Conservation (phyloP, 495 filamentous ascomycete genomes). For the Penicillium soppii region DNA sequence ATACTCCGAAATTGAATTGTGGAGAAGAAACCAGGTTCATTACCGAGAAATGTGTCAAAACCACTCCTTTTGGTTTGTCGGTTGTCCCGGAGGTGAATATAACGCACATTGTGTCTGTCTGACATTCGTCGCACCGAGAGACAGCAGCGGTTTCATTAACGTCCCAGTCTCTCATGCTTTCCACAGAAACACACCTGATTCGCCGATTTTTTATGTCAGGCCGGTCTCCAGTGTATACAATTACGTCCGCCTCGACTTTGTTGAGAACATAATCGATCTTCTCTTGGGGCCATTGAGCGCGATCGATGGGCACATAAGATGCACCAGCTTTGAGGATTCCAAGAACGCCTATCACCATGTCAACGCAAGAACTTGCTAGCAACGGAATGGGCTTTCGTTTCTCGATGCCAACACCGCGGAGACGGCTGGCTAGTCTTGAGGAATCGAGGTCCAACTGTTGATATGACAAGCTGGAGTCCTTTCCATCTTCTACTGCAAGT, state of each 20-base stretch:
- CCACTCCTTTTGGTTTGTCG: constrained; percentile 2
- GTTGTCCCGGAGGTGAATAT: constrained; percentile 6
- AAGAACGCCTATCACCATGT: constrained; percentile 16
- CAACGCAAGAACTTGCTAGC: constrained; percentile 3
- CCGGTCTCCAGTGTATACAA: constrained; percentile 2
- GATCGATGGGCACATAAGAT: constrained; percentile 27
- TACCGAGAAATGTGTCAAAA: neutral
- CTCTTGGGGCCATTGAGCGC: constrained; percentile 22
- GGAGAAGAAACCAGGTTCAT: neutral
- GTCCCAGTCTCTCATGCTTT: neutral
- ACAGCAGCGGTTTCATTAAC: neutral
- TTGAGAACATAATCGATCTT: constrained; percentile 13
- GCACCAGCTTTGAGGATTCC: constrained; percentile 21
- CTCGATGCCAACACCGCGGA: neutral
- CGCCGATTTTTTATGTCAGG: neutral
- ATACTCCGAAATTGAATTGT: neutral
- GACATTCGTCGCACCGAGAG: neutral
- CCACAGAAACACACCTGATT: neutral
- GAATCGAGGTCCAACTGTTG: neutral
- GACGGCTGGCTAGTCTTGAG: neutral
- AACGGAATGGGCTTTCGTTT: neutral
- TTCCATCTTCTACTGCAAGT: neutral
- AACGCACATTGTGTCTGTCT: constrained; percentile 1
- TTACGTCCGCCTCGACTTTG: neutral
- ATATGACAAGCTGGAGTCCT: neutral